Evolutionary conservation across 2,329 filamentous ascomycete genomes (phyloP).

Genomic region (Neofusicoccum umdonicola): DNA sequence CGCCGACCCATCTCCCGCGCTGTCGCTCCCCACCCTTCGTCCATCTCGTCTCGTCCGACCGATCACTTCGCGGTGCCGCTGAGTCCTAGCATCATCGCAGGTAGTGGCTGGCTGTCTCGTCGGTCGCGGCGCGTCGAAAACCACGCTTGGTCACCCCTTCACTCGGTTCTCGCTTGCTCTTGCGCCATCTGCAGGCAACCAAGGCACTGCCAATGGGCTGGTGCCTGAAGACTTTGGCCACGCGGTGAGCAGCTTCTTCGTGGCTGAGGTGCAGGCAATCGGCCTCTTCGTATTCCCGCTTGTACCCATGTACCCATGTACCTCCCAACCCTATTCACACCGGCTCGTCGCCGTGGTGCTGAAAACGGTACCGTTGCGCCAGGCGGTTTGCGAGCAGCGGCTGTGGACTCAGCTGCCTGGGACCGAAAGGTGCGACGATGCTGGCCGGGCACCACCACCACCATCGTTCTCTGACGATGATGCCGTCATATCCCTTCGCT

Average conservation of each 20-base stretch:
- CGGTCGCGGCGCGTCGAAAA: not conserved
- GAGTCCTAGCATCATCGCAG: too few species aligned
- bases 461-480: not conserved
- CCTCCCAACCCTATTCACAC: not conserved
- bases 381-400: not conserved
- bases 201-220: not conserved
- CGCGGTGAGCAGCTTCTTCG: not conserved
- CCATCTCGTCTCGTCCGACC: not conserved
- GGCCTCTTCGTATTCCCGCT: not conserved
- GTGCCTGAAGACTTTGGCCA: not conserved
- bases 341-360: not conserved
- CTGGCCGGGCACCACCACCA: not conserved
- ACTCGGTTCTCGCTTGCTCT: not conserved
- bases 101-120: not conserved
- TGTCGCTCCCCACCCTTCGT: not conserved
- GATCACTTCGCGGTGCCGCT: too few species aligned
- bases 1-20: not conserved
- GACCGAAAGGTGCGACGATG: not conserved
- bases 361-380: not conserved
- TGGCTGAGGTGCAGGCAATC: not conserved
- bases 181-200: not conserved
- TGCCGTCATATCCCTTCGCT: not conserved
- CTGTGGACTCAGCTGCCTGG: not conserved
- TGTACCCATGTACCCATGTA: conserved; percentile 1
- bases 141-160: too few species aligned